phyloP scores from a whole-genome alignment of 768 basidiomycete genomes.

The Serendipita vermifera region DNA sequence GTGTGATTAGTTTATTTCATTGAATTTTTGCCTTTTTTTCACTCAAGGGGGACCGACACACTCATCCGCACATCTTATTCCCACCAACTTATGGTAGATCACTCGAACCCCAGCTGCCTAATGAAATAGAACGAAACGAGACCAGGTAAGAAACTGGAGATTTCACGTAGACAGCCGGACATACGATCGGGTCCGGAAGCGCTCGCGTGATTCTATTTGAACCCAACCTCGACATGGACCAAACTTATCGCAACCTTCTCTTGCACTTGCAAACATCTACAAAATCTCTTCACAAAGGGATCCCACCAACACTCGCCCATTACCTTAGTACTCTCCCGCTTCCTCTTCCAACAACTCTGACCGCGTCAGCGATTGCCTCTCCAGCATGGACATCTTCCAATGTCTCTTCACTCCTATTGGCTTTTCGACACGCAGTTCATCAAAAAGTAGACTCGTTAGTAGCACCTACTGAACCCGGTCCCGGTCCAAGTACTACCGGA shows the following conservation, averaged over 20 bases:
- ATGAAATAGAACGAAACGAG: too few relatives aligned
- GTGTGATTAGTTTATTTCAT: too few relatives aligned
- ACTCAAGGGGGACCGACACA: too few relatives aligned
- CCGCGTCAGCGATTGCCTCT: slow-evolving; percentile 4
- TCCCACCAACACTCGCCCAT: not conserved
- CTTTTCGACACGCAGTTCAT: slow-evolving; percentile 50
- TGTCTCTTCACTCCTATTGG: slow-evolving; percentile 37
- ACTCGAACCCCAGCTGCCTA: too few relatives aligned
- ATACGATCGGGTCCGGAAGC: too few relatives aligned
- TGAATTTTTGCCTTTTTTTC: too few relatives aligned
- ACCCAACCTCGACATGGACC: too few relatives aligned
- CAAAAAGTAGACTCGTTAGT: slow-evolving; percentile 37
- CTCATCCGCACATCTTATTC: too few relatives aligned
- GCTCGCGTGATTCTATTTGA: too few relatives aligned
- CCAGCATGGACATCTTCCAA: slow-evolving; percentile 20
- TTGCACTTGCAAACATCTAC: slow-evolving; percentile 1
- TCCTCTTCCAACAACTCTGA: not conserved
- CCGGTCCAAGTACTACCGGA: slow-evolving; percentile 20
- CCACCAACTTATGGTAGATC: too few relatives aligned
- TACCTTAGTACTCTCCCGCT: not conserved
- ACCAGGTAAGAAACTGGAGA: too few relatives aligned
- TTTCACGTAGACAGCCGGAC: too few relatives aligned
- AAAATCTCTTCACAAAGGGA: not conserved
- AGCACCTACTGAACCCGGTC: slow-evolving; percentile 27
- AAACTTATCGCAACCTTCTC: not conserved